Conservation (phyloP, 768 basidiomycete species). For the Suillus americanus region DNA sequence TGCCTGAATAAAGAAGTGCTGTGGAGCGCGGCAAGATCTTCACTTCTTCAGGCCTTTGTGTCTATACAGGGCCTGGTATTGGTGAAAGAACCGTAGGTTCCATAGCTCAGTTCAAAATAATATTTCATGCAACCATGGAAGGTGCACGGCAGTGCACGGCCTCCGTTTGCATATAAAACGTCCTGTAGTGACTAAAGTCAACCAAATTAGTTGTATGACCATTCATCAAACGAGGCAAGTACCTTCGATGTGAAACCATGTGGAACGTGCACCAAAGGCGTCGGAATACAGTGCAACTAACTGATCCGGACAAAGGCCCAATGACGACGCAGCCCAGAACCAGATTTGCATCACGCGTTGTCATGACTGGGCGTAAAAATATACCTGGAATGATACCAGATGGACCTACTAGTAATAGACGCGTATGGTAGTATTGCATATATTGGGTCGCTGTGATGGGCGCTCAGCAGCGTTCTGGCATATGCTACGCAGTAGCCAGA, state of each 20-base stretch:
- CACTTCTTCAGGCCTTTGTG: no score
- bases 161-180: slow-evolving; percentile 32
- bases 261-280: slow-evolving; percentile 28
- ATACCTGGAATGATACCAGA: slow-evolving; percentile 20
- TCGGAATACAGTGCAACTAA: slow-evolving; percentile 18
- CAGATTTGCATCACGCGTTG: not conserved
- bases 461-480: slow-evolving; percentile 25
- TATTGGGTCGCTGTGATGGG: slow-evolving; percentile 24
- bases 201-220: not conserved
- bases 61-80: no score
- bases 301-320: slow-evolving; percentile 22
- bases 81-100: no score
- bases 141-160: slow-evolving; percentile 19
- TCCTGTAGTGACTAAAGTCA: slow-evolving; percentile 28
- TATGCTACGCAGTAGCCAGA: slow-evolving; percentile 29
- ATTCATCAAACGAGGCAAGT: not conserved
- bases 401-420: slow-evolving; percentile 16
- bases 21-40: no score
- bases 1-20: not conserved
- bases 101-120: not conserved
- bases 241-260: slow-evolving; percentile 5
- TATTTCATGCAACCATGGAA: not conserved
- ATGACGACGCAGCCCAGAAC: slow-evolving; percentile 13
- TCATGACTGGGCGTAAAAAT: not conserved
- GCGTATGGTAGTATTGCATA: slow-evolving; percentile 19